A percentile compares a stretch with the other conserved stretches of the same genome.
Conservation (phyloP, 1,284 basidiomycete species). For the Sanghuangporus baumii region DNA sequence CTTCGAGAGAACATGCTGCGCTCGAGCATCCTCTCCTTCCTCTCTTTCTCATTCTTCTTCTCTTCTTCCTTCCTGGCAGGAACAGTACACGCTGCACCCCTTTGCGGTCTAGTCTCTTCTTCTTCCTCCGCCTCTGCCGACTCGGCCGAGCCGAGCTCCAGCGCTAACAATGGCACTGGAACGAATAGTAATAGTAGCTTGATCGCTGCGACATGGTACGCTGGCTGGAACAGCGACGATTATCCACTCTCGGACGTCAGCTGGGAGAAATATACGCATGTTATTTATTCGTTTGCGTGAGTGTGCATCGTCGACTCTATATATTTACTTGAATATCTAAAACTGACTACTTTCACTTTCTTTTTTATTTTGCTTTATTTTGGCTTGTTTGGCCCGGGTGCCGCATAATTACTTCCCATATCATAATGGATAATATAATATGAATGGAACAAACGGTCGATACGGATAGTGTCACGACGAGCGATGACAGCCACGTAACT, state of each 20-base stretch:
- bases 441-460: neutral
- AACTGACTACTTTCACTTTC: no score
- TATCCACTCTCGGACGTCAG: slow-evolving; percentile 44
- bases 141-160: neutral
- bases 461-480: slow-evolving; percentile 34
- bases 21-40: neutral
- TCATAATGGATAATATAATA: neutral
- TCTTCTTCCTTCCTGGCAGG: neutral
- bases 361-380: no score
- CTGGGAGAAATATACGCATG: slow-evolving; percentile 58
- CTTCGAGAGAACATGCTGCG: no score
- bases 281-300: slow-evolving; percentile 63
- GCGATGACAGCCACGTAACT: slow-evolving; percentile 36
- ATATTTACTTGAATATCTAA: no score
- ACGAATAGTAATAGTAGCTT: slow-evolving; percentile 13
- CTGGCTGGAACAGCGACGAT: slow-evolving; percentile 50
- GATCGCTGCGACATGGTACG: slow-evolving; percentile 55
- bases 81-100: neutral
- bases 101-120: neutral
- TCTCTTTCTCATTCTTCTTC: neutral
- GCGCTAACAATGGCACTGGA: no score
- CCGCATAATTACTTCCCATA: neutral
- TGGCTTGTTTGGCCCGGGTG: no score
- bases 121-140: neutral
- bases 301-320: no score